Evolutionary conservation across 2,329 filamentous ascomycete species (phyloP), one percentile per base, ranked within the genome.

Genomic region (Phaeomoniella chlamydospora): DNA sequence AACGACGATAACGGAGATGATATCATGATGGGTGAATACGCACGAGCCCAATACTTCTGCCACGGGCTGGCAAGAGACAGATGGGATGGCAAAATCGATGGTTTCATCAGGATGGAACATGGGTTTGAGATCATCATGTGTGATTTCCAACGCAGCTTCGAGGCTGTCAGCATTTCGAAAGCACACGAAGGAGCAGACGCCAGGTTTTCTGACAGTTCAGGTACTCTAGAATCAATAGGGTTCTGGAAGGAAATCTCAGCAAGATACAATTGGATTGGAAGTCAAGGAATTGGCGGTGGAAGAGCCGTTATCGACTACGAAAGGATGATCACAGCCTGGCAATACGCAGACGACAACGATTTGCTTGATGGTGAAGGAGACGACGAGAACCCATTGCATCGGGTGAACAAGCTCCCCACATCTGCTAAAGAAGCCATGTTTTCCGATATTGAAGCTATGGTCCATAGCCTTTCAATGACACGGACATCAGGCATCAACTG

Each of bases 61-160:
- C 6, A 26, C 22, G 52, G 63, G 0, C 45, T 78, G 6, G 63
- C 69, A 0, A 6, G 53, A 31, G 39, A 53, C 46, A 37, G 72
- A 51, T 76, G 70, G 70, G 6, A 62, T 10, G 51, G 50, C 18
- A 55, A 57, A 11, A 58, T 80, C n/a, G 72, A 81, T 45, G 76
- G 74, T 0, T 60, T 81, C 15, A 53, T 83, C 2, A 67, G 78
- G 9, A 77, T 77, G 66, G 79, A 84, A 48, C 66, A 68, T 13
- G 79, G 79, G 0, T 82, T 82, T 43, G 79, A 84, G 52, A 63
- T 80, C 36, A 77, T 83, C 34, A 59, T 78, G 14, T 84, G 78
- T 50, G 59, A 76, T 36, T 83, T 84, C 42, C 53, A 52, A 19
- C 48, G 56, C 10, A 49, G 60, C 42, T 43, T 68, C 1, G 47